Percentiles rank a stretch among this genome's conserved stretches.
Conservation (phyloP, 164 flowering plant genomes). For the Chloranthus sessilifolius region DNA sequence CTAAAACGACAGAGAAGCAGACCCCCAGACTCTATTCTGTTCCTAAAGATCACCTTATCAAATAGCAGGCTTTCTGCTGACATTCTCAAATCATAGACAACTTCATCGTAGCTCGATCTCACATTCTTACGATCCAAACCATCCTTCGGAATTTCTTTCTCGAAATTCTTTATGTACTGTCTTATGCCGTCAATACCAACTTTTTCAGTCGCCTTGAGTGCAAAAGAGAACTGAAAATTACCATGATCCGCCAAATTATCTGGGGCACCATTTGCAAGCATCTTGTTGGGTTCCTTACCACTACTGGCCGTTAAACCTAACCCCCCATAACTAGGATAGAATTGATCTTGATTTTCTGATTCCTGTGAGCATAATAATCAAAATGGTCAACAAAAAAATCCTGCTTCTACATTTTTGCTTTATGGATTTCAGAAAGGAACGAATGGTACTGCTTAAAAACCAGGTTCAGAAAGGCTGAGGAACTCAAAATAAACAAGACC, state of each 20-base stretch:
- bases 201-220: slow-evolving; percentile 17
- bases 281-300: slow-evolving; percentile 6
- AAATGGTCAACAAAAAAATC: not conserved
- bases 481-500: too few species aligned
- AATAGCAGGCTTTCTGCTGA: slow-evolving; percentile 36
- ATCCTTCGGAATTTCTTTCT: slow-evolving; percentile 24
- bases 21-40: slow-evolving; percentile 55
- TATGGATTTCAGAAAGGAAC: too few species aligned
- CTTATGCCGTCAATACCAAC: slow-evolving; percentile 26
- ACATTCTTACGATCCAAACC: slow-evolving; percentile 1
- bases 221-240: slow-evolving; percentile 32
- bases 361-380: slow-evolving; percentile 21
- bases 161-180: slow-evolving; percentile 36
- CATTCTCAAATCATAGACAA: slow-evolving; percentile 23
- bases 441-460: too few species aligned
- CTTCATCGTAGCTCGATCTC: slow-evolving; percentile 24
- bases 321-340: slow-evolving; percentile 7
- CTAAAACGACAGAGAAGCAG: slow-evolving; percentile 51
- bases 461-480: too few species aligned
- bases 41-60: slow-evolving; percentile 41
- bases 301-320: slow-evolving; percentile 20
- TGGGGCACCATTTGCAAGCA: slow-evolving; percentile 1
- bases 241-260: slow-evolving; percentile 10
- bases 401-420: too few species aligned
- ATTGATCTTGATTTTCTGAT: slow-evolving; percentile 14